Conservation (phyloP, 23 red algal species). For the Cyanidium caldarium region DNA sequence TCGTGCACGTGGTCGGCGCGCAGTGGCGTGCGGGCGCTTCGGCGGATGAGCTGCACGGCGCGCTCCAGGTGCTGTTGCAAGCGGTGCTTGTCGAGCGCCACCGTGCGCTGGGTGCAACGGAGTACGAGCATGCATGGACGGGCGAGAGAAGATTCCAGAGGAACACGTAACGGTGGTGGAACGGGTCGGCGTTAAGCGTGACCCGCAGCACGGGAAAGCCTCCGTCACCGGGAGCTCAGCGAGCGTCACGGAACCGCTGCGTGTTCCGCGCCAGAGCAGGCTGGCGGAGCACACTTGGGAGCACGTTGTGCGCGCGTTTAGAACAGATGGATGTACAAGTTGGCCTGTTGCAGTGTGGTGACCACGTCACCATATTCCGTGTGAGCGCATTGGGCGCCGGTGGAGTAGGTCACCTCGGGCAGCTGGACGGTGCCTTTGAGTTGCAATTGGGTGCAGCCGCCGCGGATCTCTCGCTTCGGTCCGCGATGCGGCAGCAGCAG, state of each 20-base stretch:
- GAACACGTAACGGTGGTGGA: too few species aligned
- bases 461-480: too few species aligned
- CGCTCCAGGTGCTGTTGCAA: neutral
- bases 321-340: neutral
- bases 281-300: too few species aligned
- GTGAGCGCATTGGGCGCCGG: neutral
- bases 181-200: too few species aligned
- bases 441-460: neutral
- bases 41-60: neutral
- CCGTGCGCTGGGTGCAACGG: neutral
- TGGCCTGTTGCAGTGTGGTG: neutral
- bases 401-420: neutral
- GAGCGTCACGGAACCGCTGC: too few species aligned
- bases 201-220: too few species aligned
- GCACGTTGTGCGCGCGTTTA: too few species aligned
- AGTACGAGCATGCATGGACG: neutral
- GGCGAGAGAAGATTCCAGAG: too few species aligned
- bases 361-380: neutral
- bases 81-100: neutral
- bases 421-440: constrained; percentile 5
- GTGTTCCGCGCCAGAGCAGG: too few species aligned
- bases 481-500: too few species aligned
- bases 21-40: neutral
- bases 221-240: too few species aligned
- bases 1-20: neutral